Evolutionary conservation across 495 filamentous ascomycete genomes (phyloP).

Genomic region (Aspergillus ostianus): DNA sequence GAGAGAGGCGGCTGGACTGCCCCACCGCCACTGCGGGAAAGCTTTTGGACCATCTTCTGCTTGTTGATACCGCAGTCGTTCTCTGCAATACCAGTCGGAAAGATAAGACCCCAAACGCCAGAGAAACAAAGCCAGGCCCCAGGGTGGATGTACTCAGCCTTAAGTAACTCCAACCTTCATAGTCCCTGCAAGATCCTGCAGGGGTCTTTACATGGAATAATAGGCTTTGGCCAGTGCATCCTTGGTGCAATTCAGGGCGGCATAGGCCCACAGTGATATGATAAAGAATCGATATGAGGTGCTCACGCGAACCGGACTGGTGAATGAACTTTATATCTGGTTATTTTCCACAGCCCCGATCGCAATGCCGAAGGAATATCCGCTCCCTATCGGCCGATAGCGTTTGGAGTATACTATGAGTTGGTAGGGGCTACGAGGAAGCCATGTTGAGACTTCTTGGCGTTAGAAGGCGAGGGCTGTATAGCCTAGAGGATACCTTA

Average conservation of each 20-base stretch:
- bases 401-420: neutral
- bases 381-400: neutral
- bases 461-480: neutral
- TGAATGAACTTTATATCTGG: neutral
- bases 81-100: neutral
- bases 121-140: neutral
- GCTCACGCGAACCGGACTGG: neutral
- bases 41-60: neutral
- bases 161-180: neutral
- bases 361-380: neutral
- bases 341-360: neutral
- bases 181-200: neutral
- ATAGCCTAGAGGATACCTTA: neutral
- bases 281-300: slow-evolving; percentile 16
- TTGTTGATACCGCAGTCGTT: neutral
- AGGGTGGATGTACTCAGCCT: neutral
- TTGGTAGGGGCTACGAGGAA: neutral
- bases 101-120: neutral
- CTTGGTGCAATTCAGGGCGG: neutral
- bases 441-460: neutral
- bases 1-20: slow-evolving; percentile 31
- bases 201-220: neutral
- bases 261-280: slow-evolving; percentile 23
- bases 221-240: neutral
- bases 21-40: slow-evolving; percentile 1